phyloP scores from a whole-genome alignment of 1,284 basidiomycete species.

The Ceratobasidium sp. region DNA sequence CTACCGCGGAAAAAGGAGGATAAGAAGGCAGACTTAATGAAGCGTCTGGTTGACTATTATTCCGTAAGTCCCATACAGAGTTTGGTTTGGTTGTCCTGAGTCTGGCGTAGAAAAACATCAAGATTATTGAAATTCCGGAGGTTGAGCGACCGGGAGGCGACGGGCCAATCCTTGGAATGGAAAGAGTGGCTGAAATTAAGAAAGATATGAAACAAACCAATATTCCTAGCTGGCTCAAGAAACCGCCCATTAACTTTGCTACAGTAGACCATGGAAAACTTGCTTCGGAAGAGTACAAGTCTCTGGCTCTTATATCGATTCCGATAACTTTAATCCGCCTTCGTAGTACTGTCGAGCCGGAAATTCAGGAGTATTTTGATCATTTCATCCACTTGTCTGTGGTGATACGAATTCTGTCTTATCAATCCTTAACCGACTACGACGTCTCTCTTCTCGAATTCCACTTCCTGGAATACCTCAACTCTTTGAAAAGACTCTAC shows the following conservation, averaged over 20 bases:
- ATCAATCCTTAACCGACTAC: not conserved
- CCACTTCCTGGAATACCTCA: not conserved
- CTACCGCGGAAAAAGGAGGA: not conserved
- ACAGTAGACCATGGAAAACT: constrained; percentile 33
- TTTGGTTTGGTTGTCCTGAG: not conserved
- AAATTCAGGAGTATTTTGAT: not conserved
- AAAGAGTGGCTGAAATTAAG: constrained; percentile 9
- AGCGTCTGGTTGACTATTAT: not conserved
- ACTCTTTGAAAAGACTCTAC: not conserved
- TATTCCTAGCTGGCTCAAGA: constrained; percentile 38
- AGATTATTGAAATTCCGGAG: not conserved
- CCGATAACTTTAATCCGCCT: constrained; percentile 40
- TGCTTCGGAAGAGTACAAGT: constrained; percentile 45
- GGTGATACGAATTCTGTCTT: constrained; percentile 9
- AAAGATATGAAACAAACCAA: constrained; percentile 19
- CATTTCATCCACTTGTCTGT: constrained; percentile 17
- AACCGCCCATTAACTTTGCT: constrained; percentile 29
- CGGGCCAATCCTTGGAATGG: not conserved
- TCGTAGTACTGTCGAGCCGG: not conserved
- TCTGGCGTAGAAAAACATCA: not conserved
- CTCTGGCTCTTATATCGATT: constrained; percentile 37
- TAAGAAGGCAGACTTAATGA: not conserved
- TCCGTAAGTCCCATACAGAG: not conserved
- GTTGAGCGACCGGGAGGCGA: not conserved
- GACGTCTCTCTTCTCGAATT: not conserved